Evolutionary conservation across 345 rosid species (phyloP).

Genomic region (Arabidopsis suecica): DNA sequence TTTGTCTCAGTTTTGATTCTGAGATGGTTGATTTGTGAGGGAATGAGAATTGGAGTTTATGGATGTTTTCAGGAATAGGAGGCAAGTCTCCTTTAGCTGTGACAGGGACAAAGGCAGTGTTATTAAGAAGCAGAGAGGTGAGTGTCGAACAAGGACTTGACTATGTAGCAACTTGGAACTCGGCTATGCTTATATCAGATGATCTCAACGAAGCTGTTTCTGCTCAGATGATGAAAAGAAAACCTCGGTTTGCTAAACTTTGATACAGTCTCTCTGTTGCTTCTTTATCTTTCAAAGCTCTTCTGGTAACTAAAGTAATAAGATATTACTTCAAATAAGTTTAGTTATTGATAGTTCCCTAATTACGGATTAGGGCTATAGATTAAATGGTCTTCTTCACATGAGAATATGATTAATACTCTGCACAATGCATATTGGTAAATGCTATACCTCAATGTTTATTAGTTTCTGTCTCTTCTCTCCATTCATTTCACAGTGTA

Average conservation of each 20-base stretch:
- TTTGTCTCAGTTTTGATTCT: neutral
- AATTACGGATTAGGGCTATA: neutral
- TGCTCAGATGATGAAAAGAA: constrained; percentile 59
- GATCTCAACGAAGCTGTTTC: constrained; percentile 70
- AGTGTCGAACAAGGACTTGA: constrained; percentile 83
- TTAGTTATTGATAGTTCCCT: neutral
- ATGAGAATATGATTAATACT: neutral
- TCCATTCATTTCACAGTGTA: constrained; percentile 16
- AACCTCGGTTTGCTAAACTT: constrained; percentile 72
- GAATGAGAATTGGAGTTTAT: neutral
- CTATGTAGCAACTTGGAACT: constrained; percentile 87
- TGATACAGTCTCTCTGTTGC: constrained; percentile 36
- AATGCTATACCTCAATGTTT: neutral
- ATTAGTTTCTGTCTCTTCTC: constrained; percentile 5
- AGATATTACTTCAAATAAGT: neutral
- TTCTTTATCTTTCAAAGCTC: neutral
- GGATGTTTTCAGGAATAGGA: constrained; percentile 55
- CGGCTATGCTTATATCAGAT: constrained; percentile 70
- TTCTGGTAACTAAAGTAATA: neutral
- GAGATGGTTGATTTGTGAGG: neutral
- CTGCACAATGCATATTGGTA: neutral
- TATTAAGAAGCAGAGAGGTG: constrained; percentile 73
- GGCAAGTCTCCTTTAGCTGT: constrained; percentile 81
- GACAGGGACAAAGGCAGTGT: constrained; percentile 76
- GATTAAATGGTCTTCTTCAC: neutral